Conservation (phyloP, 2,329 filamentous ascomycete species). For the Chaetomium olivaceum region DNA sequence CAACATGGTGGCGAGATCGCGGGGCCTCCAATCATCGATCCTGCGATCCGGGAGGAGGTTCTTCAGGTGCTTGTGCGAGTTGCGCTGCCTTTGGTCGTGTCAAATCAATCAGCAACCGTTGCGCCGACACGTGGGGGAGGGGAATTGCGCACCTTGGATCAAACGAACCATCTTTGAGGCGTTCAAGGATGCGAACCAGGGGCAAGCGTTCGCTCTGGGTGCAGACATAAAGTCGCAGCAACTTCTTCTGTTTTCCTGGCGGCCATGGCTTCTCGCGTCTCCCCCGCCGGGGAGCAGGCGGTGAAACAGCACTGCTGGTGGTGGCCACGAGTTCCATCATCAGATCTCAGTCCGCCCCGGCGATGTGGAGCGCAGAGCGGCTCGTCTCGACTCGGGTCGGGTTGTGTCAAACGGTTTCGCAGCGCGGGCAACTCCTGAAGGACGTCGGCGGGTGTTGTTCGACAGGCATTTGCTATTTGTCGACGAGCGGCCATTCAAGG, state of each 20-base stretch:
- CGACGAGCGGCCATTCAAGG: constrained; percentile 3
- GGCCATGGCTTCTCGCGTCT: constrained; percentile 35
- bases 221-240: constrained; percentile 34
- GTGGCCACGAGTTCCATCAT: constrained; percentile 28
- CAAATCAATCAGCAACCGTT: constrained; percentile 18
- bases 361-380: not conserved
- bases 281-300: constrained; percentile 31
- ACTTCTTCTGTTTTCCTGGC: constrained; percentile 32
- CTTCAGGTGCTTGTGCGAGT: constrained; percentile 34
- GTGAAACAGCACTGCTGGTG: constrained; percentile 24
- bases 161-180: constrained; percentile 33
- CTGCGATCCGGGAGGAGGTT: constrained; percentile 34
- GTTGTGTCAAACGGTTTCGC: constrained; percentile 8
- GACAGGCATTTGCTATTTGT: constrained; percentile 15
- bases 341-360: constrained; percentile 3
- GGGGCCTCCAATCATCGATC: constrained; percentile 35
- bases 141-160: constrained; percentile 32
- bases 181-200: constrained; percentile 33
- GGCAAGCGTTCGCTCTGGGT: constrained; percentile 34
- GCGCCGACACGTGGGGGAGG: not conserved
- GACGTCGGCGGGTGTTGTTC: not conserved
- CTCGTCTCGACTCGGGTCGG: not conserved
- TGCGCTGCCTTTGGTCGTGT: constrained; percentile 30
- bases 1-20: constrained; percentile 32
- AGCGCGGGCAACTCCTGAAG: constrained; percentile 4